Conservation (phyloP, 768 basidiomycete genomes). For the Collybia mongolica region DNA sequence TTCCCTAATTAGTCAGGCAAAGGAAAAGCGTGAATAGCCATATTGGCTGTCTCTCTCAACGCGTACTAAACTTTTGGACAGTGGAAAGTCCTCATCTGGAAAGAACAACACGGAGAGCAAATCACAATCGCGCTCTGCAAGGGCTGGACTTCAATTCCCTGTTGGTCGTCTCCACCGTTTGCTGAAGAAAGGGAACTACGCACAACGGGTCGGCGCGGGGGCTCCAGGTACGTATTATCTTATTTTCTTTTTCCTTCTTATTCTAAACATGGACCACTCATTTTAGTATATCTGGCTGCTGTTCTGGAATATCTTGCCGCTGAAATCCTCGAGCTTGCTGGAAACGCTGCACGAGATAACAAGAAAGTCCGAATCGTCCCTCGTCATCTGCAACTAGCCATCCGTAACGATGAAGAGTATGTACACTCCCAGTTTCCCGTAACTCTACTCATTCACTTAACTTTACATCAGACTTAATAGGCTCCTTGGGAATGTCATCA, state of each 20-base stretch:
- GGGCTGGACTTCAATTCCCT: constrained; percentile 70
- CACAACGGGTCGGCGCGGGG: constrained; percentile 66
- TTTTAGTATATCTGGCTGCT: constrained; percentile 75
- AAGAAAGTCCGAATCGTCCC: constrained; percentile 84
- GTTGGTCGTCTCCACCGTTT: constrained; percentile 83
- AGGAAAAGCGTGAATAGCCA: constrained; percentile 45
- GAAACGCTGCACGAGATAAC: constrained; percentile 76
- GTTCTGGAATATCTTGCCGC: constrained; percentile 87
- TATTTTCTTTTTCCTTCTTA: not conserved
- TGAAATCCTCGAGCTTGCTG: constrained; percentile 85
- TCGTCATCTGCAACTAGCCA: constrained; percentile 78
- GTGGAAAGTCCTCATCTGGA: constrained; percentile 17
- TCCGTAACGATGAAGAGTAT: constrained; percentile 75
- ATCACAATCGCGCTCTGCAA: constrained; percentile 65
- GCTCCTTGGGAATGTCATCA: constrained; percentile 61
- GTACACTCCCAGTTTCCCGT: constrained; percentile 2
- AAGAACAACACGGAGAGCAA: constrained; percentile 50
- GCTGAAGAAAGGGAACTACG: constrained; percentile 72
- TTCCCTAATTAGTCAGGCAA: constrained; percentile 44
- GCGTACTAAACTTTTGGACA: constrained; percentile 9
- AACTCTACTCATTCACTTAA: not conserved
- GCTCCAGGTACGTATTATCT: constrained; percentile 51
- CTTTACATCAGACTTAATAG: constrained; percentile 45
- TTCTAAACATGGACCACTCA: not conserved
- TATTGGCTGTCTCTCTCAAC: not conserved